phyloP scores from a whole-genome alignment of 1,284 basidiomycete species.

The Pseudozyma pruni region DNA sequence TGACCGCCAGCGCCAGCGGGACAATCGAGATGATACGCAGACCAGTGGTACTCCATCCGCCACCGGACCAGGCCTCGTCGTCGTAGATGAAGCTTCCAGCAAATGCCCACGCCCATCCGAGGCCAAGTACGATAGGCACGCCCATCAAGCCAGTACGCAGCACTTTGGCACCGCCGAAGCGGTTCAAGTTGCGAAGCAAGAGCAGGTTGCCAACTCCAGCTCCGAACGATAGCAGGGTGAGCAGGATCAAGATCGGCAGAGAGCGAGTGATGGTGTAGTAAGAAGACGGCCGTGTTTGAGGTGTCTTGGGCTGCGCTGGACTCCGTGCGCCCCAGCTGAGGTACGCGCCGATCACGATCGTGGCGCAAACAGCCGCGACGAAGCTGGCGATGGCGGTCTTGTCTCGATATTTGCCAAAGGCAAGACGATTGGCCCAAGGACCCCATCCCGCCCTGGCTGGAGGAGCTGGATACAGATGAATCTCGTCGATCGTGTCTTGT shows the following conservation, averaged over 20 bases:
- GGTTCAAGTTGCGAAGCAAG: constrained; percentile 49
- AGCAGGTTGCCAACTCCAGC: constrained; percentile 76
- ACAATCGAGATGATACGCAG: constrained; percentile 81
- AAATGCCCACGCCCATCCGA: constrained; percentile 87
- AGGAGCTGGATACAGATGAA: constrained; percentile 44
- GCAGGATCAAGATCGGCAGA: constrained; percentile 81
- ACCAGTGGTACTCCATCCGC: constrained; percentile 85
- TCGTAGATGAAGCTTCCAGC: constrained; percentile 89
- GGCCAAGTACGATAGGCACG: constrained; percentile 79
- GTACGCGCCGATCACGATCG: constrained; percentile 46
- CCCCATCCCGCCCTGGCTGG: constrained; percentile 47
- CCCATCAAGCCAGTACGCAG: constrained; percentile 51
- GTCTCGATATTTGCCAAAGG: constrained; percentile 57
- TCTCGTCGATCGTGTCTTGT: constrained; percentile 25
- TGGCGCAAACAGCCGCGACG: constrained; percentile 30
- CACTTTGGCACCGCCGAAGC: constrained; percentile 49
- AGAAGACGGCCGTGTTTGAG: constrained; percentile 67
- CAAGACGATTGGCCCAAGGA: constrained; percentile 51
- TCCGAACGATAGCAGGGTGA: constrained; percentile 80
- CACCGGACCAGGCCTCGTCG: constrained; percentile 74
- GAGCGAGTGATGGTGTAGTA: constrained; percentile 75
- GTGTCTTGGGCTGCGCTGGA: constrained; percentile 44
- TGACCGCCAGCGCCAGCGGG: constrained; percentile 77
- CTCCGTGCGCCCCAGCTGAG: constrained; percentile 37
- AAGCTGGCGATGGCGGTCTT: constrained; percentile 55